These are phyloP conservation scores for Collybia sp. DNA, from an alignment of 768 basidiomycete genomes.

Conservation along the genomic window DNA sequence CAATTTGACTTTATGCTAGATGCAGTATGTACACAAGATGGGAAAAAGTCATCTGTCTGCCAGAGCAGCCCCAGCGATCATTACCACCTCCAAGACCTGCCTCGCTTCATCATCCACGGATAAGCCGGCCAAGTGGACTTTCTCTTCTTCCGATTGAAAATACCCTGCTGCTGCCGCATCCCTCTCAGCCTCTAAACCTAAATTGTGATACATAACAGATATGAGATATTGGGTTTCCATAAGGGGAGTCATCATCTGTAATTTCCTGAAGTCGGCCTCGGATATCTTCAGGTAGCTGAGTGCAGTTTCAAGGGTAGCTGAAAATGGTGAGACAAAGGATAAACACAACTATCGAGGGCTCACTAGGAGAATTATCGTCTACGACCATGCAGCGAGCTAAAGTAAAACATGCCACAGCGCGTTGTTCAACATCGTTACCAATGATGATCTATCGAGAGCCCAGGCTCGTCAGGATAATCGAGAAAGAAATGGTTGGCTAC, in stretches of 20 bases:
- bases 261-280: constrained; percentile 55
- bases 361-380: constrained; percentile 43
- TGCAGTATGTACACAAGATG: neutral
- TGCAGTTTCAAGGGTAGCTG: constrained; percentile 48
- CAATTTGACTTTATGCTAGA: too few relatives aligned
- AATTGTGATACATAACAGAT: constrained; percentile 68
- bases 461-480: neutral
- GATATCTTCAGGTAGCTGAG: constrained; percentile 57
- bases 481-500: constrained; percentile 27
- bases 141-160: constrained; percentile 34
- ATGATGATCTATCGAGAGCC: constrained; percentile 48
- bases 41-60: constrained; percentile 24
- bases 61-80: constrained; percentile 53
- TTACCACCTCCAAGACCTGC: constrained; percentile 54
- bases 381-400: constrained; percentile 73
- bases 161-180: constrained; percentile 51
- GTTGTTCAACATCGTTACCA: constrained; percentile 71
- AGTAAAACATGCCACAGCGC: constrained; percentile 70
- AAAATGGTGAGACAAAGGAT: neutral
- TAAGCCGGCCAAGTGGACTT: constrained; percentile 34
- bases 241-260: constrained; percentile 56
- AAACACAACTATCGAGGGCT: constrained; percentile 5
- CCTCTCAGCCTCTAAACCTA: constrained; percentile 49
- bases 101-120: constrained; percentile 48
- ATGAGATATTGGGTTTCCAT: constrained; percentile 71